Percentiles rank a stretch among this genome's conserved stretches.
Conservation (phyloP, 257 asterid genomes). For the Solanum neorickii region DNA sequence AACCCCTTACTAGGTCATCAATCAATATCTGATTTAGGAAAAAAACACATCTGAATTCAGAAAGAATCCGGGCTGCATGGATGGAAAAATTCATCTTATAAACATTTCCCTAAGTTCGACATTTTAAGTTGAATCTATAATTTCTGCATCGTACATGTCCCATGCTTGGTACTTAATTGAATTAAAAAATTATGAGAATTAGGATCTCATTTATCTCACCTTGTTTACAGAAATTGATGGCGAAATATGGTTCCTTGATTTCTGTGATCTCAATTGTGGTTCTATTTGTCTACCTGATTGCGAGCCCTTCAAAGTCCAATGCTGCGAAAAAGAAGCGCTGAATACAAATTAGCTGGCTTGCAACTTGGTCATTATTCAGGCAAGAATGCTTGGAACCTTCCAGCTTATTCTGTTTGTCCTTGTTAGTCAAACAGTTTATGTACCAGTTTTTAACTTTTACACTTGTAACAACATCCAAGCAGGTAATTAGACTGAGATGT, state of each 20-base stretch:
- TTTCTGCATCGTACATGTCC: neutral
- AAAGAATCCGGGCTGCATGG: neutral
- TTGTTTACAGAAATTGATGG: conserved; percentile 58
- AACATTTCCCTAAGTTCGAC: neutral
- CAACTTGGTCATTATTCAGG: neutral
- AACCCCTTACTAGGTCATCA: neutral
- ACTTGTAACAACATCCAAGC: neutral
- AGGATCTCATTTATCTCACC: neutral
- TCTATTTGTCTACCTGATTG: conserved; percentile 39
- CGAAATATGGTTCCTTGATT: conserved; percentile 76
- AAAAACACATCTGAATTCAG: neutral
- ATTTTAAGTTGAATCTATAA: neutral
- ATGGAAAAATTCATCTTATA: neutral
- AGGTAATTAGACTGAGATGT: neutral
- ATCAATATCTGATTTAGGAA: neutral
- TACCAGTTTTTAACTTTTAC: neutral
- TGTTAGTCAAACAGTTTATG: neutral
- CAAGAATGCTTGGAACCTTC: neutral
- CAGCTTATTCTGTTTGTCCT: neutral
- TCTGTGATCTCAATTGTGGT: conserved; percentile 63
- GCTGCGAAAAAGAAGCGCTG: conserved; percentile 41
- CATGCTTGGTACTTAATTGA: neutral
- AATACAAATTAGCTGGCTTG: neutral
- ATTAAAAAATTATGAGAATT: neutral
- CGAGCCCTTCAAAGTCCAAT: conserved; percentile 61